These are phyloP conservation scores for Chamaecyparis obtusa DNA, from an alignment of 75 land plant species.

Conservation along the genomic window DNA sequence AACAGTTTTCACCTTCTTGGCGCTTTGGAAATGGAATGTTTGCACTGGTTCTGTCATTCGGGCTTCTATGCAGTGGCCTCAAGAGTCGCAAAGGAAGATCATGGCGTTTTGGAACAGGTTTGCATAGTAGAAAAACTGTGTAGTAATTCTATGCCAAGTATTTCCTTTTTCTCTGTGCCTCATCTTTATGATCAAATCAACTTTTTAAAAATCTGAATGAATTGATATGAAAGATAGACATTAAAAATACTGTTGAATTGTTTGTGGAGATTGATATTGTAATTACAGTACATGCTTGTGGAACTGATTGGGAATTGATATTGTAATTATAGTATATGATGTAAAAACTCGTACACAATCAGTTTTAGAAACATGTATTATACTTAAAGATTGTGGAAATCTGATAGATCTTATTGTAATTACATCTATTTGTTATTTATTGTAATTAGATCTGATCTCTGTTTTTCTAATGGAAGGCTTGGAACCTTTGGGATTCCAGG, in stretches of 20 bases:
- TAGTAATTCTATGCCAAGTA: neutral
- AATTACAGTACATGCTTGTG: no score
- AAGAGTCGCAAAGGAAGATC: slow-evolving; percentile 60
- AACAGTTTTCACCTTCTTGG: slow-evolving; percentile 43
- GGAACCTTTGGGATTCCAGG: slow-evolving; percentile 31
- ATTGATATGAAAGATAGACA: neutral
- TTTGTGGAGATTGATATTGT: neutral
- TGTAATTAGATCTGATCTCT: neutral
- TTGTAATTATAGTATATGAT: no score
- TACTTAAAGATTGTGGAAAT: no score
- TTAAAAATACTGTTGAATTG: neutral
- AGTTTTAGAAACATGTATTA: no score
- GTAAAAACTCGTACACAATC: no score
- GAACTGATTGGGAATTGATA: no score
- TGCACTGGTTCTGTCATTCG: slow-evolving; percentile 63
- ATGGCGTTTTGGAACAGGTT: slow-evolving; percentile 72
- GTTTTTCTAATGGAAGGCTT: neutral
- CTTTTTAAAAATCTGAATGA: neutral
- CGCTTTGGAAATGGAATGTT: slow-evolving; percentile 75
- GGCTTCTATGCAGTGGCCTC: slow-evolving; percentile 53
- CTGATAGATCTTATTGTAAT: neutral
- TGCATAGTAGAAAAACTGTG: neutral
- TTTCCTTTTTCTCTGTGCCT: neutral
- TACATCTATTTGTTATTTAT: no score
- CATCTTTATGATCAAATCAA: neutral